Conservation (phyloP, 148 eudicot species). For the Persicaria maculosa region DNA sequence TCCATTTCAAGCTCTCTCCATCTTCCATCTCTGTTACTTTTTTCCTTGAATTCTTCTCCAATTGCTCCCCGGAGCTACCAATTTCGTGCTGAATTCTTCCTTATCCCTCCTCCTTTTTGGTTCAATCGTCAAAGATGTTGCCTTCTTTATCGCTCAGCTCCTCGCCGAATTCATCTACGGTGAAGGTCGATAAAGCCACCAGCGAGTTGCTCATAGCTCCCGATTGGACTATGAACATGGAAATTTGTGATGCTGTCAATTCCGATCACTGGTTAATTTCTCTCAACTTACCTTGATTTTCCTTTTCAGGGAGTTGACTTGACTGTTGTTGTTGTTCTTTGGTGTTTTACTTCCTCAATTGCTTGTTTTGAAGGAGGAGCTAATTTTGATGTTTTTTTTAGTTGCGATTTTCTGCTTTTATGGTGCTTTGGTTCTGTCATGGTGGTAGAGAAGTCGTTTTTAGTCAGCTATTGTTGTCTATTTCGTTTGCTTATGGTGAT, state of each 20-base stretch:
- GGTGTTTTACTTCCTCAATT: neutral
- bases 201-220: constrained; percentile 80
- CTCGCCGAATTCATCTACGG: constrained; percentile 42
- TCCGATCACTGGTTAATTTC: constrained; percentile 47
- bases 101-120: neutral
- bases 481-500: neutral
- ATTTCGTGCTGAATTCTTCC: neutral
- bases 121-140: constrained; percentile 21
- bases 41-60: neutral
- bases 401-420: neutral
- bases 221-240: constrained; percentile 93
- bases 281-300: neutral
- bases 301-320: constrained; percentile 12
- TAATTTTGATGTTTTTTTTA: neutral
- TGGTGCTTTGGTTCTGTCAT: constrained; percentile 8
- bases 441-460: constrained; percentile 8
- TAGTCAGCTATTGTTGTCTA: neutral
- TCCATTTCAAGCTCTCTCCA: neutral
- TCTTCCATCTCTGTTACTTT: neutral
- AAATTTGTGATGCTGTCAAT: constrained; percentile 78
- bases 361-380: neutral
- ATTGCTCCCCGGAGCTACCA: neutral
- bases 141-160: constrained; percentile 33
- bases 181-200: constrained; percentile 80
- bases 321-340: neutral